A percentile compares a stretch with the other conserved stretches of the same genome.
phyloP scores from a whole-genome alignment of 192 early-diverging fungal genomes.

The Podila epigama region DNA sequence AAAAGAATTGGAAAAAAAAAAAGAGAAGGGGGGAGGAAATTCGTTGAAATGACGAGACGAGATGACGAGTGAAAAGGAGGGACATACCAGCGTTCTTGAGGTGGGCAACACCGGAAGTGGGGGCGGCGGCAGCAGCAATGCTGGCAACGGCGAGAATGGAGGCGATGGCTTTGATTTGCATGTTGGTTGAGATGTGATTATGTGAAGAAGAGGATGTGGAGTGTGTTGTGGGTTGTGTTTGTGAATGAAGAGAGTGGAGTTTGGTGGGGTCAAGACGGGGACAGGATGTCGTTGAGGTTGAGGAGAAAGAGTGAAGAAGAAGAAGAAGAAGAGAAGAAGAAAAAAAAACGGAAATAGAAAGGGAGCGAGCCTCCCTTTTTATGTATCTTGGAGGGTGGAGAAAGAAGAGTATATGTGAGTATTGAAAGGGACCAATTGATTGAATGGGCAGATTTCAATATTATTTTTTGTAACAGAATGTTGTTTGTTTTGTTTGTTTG shows the following conservation, averaged over 20 bases:
- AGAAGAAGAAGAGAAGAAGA: conserved; percentile 14
- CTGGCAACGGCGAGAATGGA: conserved; percentile 34
- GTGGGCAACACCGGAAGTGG: conserved; percentile 26
- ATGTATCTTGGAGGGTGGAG: no score
- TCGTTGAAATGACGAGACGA: neutral
- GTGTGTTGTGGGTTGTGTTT: neutral
- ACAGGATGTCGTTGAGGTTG: no score
- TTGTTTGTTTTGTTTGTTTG: neutral
- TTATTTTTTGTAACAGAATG: neutral
- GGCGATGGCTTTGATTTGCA: conserved; percentile 46
- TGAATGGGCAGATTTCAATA: neutral
- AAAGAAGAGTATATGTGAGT: no score
- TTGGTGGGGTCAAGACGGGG: neutral
- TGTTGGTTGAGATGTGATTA: conserved; percentile 23
- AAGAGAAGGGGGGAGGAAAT: neutral
- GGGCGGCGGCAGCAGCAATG: conserved; percentile 25
- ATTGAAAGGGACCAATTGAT: neutral
- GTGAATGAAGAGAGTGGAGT: neutral
- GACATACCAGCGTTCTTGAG: conserved; percentile 30
- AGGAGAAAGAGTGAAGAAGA: conserved; percentile 1
- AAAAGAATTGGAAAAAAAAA: neutral
- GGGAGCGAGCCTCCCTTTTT: conserved; percentile 11
- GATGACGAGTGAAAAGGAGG: neutral
- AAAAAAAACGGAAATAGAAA: conserved; percentile 4
- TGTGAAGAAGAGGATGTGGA: neutral